These are phyloP conservation scores for Sarcomyxa edulis DNA, from an alignment of 768 basidiomycete genomes.

Conservation along the genomic window DNA sequence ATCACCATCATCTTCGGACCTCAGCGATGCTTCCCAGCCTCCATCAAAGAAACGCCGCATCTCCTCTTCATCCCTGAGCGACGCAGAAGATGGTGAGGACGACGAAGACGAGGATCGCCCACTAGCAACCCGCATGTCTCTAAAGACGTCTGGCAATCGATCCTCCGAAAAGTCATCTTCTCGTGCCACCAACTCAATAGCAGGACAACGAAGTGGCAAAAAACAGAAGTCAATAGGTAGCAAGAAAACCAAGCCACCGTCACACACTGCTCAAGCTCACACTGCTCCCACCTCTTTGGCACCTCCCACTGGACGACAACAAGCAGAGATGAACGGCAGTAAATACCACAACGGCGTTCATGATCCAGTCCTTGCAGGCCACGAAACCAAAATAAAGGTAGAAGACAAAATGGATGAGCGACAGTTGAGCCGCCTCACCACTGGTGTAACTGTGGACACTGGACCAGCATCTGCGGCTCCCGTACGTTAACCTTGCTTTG, in stretches of 20 bases:
- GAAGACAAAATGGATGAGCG: constrained; percentile 80
- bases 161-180: constrained; percentile 20
- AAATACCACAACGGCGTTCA: constrained; percentile 40
- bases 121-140: constrained; percentile 41
- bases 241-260: constrained; percentile 59
- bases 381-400: constrained; percentile 53
- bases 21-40: constrained; percentile 43
- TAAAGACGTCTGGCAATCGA: constrained; percentile 16
- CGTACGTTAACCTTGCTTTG: constrained; percentile 28
- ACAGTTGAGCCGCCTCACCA: constrained; percentile 71
- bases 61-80: constrained; percentile 50
- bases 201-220: constrained; percentile 45
- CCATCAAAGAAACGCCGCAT: constrained; percentile 48
- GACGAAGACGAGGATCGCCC: constrained; percentile 60
- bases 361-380: too few species aligned
- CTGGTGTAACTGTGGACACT: constrained; percentile 75
- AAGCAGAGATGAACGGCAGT: constrained; percentile 32
- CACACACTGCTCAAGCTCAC: too few species aligned
- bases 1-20: constrained; percentile 45
- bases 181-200: constrained; percentile 21
- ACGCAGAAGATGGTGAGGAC: constrained; percentile 41
- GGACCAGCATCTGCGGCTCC: constrained; percentile 36
- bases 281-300: constrained; percentile 42
- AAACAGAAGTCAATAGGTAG: constrained; percentile 50
- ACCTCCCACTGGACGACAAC: constrained; percentile 33